A percentile compares a stretch with the other conserved stretches of the same genome.
Evolutionary conservation across 352 stramenopile species (phyloP).

Genomic region (Plasmopara muralis): DNA sequence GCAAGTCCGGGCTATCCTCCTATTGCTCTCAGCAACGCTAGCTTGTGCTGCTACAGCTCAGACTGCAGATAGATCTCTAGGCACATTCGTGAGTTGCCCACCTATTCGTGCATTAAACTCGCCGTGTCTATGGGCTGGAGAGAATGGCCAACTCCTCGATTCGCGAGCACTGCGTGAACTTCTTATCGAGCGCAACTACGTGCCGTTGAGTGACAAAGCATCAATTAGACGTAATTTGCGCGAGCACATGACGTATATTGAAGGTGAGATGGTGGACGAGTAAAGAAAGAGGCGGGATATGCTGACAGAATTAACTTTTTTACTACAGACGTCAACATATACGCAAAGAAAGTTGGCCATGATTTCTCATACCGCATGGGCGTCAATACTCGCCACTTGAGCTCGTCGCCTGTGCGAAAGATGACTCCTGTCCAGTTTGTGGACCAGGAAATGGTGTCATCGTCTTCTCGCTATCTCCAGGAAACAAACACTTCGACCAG

Average conservation of each 20-base stretch:
- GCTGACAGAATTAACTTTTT: slow-evolving; percentile 6
- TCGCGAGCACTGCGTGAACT: slow-evolving; percentile 35
- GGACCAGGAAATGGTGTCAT: slow-evolving; percentile 42
- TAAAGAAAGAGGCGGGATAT: neutral
- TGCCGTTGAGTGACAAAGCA: slow-evolving; percentile 21
- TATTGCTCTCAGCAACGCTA: slow-evolving; percentile 7
- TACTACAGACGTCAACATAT: slow-evolving; percentile 47
- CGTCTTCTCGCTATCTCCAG: slow-evolving; percentile 22
- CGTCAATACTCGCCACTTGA: slow-evolving; percentile 59
- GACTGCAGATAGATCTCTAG: slow-evolving; percentile 29
- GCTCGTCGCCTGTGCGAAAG: slow-evolving; percentile 23
- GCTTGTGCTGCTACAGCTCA: slow-evolving; percentile 3
- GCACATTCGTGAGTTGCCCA: slow-evolving; percentile 46
- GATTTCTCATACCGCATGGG: slow-evolving; percentile 66
- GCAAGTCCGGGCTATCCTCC: slow-evolving; percentile 7
- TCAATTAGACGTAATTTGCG: slow-evolving; percentile 39
- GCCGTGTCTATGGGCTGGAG: slow-evolving; percentile 52
- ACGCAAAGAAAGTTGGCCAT: slow-evolving; percentile 49
- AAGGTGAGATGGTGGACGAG: slow-evolving; percentile 34
- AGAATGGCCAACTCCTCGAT: slow-evolving; percentile 36
- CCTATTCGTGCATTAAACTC: slow-evolving; percentile 16
- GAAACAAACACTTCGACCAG: slow-evolving; percentile 18
- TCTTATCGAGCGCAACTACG: slow-evolving; percentile 33
- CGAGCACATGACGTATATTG: slow-evolving; percentile 70
- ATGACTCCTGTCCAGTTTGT: slow-evolving; percentile 49